Conservation (phyloP, 1,284 basidiomycete genomes). For the Hymenochaete sp. region DNA sequence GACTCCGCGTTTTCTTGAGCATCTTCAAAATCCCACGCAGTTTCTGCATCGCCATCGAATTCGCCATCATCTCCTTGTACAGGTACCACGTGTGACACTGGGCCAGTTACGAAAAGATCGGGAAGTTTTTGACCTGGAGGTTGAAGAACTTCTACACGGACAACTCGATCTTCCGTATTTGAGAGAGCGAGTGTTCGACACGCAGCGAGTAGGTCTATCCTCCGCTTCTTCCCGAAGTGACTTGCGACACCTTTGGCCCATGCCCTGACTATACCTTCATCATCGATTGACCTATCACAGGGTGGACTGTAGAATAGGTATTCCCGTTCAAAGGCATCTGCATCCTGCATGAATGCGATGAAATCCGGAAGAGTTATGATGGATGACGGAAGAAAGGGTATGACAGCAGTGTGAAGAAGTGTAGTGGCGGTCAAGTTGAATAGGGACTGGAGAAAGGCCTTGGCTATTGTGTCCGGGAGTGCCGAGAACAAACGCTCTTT, state of each 20-base stretch:
- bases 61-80: slow-evolving; percentile 9
- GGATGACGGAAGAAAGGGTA: slow-evolving; percentile 58
- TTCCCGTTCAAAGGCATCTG: slow-evolving; percentile 55
- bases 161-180: slow-evolving; percentile 23
- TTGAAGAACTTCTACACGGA: slow-evolving; percentile 30
- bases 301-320: slow-evolving; percentile 41
- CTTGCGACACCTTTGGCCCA: slow-evolving; percentile 57
- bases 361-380: slow-evolving; percentile 51
- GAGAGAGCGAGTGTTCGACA: slow-evolving; percentile 42
- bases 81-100: slow-evolving; percentile 7
- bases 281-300: slow-evolving; percentile 12
- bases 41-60: slow-evolving; percentile 23
- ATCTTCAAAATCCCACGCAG: slow-evolving; percentile 33
- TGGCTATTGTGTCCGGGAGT: slow-evolving; percentile 40
- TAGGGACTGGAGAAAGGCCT: slow-evolving; percentile 43
- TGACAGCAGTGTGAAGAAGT: slow-evolving; percentile 55
- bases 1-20: slow-evolving; percentile 18
- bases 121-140: background rate
- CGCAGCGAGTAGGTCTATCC: slow-evolving; percentile 51
- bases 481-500: slow-evolving; percentile 42
- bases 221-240: slow-evolving; percentile 67
- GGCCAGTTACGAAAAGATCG: background rate
- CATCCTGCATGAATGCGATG: slow-evolving; percentile 43
- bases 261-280: slow-evolving; percentile 43
- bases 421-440: slow-evolving; percentile 48